Evolutionary conservation across 805 yeast species (phyloP), one percentile per base, ranked within the genome.

Genomic region (Cyberlindnera suaveolens): DNA sequence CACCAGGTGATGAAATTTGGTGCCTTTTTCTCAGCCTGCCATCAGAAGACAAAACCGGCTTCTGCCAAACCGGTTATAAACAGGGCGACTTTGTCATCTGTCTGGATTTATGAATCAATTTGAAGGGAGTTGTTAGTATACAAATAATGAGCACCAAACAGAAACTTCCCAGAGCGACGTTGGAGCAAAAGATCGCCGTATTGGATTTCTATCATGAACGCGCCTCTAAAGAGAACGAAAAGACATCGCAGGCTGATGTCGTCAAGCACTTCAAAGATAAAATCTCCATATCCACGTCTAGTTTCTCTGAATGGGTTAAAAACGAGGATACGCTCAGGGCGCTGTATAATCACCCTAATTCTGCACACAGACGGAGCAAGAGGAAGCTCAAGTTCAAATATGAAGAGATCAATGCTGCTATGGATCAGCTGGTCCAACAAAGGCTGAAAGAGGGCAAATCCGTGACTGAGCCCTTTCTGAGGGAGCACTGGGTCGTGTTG

Each of bases 271-370:
- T 71, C 59, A 71, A 69, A 47, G 65, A 72, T 41, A 66, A 66
- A 47, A 68, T 73, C 39, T 68, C 81, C 14, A 77, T 78, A 11
- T 74, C 80, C n/a, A 76, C 82, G 1, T 75, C 80, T 20, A 71
- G 78, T 14, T 71, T 78, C 49, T 70, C 78, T 51, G 83, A 78
- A 52, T 78, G 85, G 85, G 54, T 78, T 34, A 77, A 76, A 56
- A 64, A 70, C 45, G 83, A 78, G 54, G 60, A 51, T 4, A 76
- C 76, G 18, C 58, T 78, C 34, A 55, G 81, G n/a, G 62, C 61
- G 38, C 58, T 80, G 39, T 68, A 67, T 49, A 61, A 54, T 41
- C 70, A 64, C 44, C 52, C 66, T 4, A 59, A 60, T 38, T 54
- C 56, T 41, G 40, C 49, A 11, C 52, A 52, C 9, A 51, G 58